These are phyloP conservation scores for Candida insectalens DNA, from an alignment of 805 yeast species.

Conservation along the genomic window DNA sequence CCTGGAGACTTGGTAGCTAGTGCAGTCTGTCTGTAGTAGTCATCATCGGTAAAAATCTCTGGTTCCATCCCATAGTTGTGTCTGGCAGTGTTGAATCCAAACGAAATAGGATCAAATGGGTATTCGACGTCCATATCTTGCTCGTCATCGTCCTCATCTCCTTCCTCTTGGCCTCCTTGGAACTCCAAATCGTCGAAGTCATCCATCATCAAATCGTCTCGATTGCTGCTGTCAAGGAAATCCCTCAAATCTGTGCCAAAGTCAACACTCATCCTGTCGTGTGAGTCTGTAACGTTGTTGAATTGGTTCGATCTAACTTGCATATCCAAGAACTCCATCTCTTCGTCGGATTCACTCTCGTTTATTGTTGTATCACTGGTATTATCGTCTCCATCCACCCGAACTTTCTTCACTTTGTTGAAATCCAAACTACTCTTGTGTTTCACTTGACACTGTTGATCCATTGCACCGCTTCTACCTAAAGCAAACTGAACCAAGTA, in stretches of 20 bases:
- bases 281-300: no score
- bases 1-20: slow-evolving; percentile 24
- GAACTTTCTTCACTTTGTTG: slow-evolving; percentile 8
- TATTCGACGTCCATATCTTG: slow-evolving; percentile 1
- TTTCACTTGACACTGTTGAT: background rate
- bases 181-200: slow-evolving; percentile 1
- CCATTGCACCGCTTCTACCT: slow-evolving; percentile 5
- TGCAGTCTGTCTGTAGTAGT: background rate
- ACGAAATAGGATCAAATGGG: background rate
- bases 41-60: slow-evolving; percentile 5
- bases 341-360: slow-evolving; percentile 5
- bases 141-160: slow-evolving; percentile 8
- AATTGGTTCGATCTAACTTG: background rate
- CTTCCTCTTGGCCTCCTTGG: slow-evolving; percentile 3
- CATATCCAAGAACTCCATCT: slow-evolving; percentile 1
- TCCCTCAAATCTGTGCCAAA: background rate
- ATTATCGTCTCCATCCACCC: no score
- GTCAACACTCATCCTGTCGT: no score
- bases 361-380: slow-evolving; percentile 8
- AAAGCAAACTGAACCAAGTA: slow-evolving; percentile 13
- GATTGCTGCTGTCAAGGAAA: background rate
- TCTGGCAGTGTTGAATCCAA: background rate
- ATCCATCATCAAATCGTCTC: background rate
- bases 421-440: slow-evolving; percentile 14
- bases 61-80: slow-evolving; percentile 11